A percentile compares a stretch with the other conserved stretches of the same genome.
Conservation (phyloP, 1,284 basidiomycete species). For the Ustilago shanxiensis region DNA sequence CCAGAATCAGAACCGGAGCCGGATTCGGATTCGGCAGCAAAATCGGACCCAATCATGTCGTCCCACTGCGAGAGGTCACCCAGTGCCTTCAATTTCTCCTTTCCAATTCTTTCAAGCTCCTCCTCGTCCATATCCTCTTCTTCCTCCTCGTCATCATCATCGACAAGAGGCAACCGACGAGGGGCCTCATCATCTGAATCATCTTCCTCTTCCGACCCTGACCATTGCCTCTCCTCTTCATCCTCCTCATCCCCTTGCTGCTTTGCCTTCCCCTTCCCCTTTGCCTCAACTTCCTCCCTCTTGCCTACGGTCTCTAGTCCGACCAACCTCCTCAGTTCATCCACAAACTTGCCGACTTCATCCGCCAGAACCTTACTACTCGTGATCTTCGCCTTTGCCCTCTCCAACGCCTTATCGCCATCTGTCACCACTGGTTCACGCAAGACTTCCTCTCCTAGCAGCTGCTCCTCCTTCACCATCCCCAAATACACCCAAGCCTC, state of each 20-base stretch:
- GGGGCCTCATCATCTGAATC: slow-evolving; percentile 26
- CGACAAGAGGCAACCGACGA: slow-evolving; percentile 5
- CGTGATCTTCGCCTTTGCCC: slow-evolving; percentile 80
- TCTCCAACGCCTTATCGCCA: slow-evolving; percentile 72
- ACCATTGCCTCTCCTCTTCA: slow-evolving; percentile 34
- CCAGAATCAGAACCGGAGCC: slow-evolving; percentile 14
- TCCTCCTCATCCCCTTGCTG: slow-evolving; percentile 36
- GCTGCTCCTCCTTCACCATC: slow-evolving; percentile 52
- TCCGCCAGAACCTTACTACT: slow-evolving; percentile 82
- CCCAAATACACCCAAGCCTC: slow-evolving; percentile 16
- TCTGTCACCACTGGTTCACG: slow-evolving; percentile 12
- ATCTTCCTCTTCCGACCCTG: slow-evolving; percentile 54
- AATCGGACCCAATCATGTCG: slow-evolving; percentile 44
- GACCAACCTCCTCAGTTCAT: slow-evolving; percentile 67
- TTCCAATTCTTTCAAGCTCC: slow-evolving; percentile 38
- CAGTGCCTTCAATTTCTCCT: slow-evolving; percentile 43
- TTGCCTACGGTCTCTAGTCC: slow-evolving; percentile 25
- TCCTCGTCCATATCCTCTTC: slow-evolving; percentile 35
- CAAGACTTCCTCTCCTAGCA: slow-evolving; percentile 59
- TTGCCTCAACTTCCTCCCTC: slow-evolving; percentile 22
- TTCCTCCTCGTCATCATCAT: slow-evolving; percentile 26
- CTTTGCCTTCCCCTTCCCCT: background rate
- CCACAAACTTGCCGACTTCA: slow-evolving; percentile 75
- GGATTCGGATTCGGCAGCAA: slow-evolving; percentile 37
- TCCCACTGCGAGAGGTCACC: slow-evolving; percentile 56